Conservation (phyloP, 2,329 filamentous ascomycete species). For the Fusarium pilosicola region DNA sequence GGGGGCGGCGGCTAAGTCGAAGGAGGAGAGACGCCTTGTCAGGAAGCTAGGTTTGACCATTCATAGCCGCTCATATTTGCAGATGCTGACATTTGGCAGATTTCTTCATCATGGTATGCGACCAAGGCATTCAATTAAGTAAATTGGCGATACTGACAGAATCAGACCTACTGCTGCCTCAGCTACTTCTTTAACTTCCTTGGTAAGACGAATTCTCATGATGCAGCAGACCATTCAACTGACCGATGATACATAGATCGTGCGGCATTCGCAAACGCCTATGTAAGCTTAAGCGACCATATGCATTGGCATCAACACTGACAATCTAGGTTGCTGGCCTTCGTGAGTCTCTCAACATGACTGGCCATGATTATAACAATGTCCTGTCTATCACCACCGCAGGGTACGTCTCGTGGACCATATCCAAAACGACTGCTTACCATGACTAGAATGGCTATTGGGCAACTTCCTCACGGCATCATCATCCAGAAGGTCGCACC, state of each 20-base stretch:
- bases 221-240: accelerated
- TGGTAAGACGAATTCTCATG: constrained; percentile 28
- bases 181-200: constrained; percentile 54
- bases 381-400: constrained; percentile 40
- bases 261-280: constrained; percentile 52
- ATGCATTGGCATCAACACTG: no score
- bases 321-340: constrained; percentile 51
- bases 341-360: constrained; percentile 56
- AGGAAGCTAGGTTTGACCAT: constrained; percentile 42
- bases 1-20: constrained; percentile 15
- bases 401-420: constrained; percentile 30
- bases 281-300: constrained; percentile 34
- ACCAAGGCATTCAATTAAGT: accelerated
- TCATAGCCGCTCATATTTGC: accelerated
- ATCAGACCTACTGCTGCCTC: constrained; percentile 48
- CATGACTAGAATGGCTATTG: constrained; percentile 52
- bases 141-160: not conserved
- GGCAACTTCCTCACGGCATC: constrained; percentile 67
- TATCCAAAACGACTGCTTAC: not conserved
- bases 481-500: constrained; percentile 69
- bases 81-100: constrained; percentile 20
- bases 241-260: constrained; percentile 13
- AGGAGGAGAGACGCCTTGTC: constrained; percentile 45
- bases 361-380: constrained; percentile 51
- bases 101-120: constrained; percentile 47